Percentiles rank a stretch among this genome's conserved stretches.
Evolutionary conservation across 2,329 filamentous ascomycete genomes (phyloP).

Genomic region (Cercospora canescens): DNA sequence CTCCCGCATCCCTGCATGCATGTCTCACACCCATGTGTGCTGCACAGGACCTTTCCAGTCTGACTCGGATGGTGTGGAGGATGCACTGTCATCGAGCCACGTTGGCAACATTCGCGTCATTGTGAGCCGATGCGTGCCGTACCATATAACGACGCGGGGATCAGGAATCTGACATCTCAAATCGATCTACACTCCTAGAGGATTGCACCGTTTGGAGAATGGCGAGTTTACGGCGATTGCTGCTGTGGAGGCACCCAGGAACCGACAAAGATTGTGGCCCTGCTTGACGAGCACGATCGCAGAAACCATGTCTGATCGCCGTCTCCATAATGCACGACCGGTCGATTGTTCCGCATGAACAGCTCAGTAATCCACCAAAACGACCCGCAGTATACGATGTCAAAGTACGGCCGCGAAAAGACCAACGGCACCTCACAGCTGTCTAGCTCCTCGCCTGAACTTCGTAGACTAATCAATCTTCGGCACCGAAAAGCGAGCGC

Average conservation of each 20-base stretch:
- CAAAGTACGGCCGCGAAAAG: neutral
- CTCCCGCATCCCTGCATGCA: neutral
- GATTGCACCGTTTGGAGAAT: neutral
- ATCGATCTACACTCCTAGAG: neutral
- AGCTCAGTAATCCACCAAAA: neutral
- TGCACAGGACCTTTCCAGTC: neutral
- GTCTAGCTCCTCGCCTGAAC: conserved; percentile 3
- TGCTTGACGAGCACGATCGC: neutral
- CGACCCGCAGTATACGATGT: neutral
- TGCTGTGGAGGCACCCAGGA: neutral
- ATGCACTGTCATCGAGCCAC: neutral
- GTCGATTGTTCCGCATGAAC: neutral
- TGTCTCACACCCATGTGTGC: conserved; percentile 10
- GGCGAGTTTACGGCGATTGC: neutral
- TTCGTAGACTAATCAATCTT: conserved; percentile 4
- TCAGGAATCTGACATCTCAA: neutral
- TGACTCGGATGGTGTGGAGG: neutral
- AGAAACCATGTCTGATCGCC: neutral
- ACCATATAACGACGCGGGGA: neutral
- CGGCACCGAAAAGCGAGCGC: neutral
- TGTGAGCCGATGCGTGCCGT: neutral
- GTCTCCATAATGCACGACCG: neutral
- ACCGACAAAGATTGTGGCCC: neutral
- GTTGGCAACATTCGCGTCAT: neutral
- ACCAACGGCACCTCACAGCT: neutral